Conservation (phyloP, 2,329 filamentous ascomycete genomes). For the Verticillium zaregamsianum region DNA sequence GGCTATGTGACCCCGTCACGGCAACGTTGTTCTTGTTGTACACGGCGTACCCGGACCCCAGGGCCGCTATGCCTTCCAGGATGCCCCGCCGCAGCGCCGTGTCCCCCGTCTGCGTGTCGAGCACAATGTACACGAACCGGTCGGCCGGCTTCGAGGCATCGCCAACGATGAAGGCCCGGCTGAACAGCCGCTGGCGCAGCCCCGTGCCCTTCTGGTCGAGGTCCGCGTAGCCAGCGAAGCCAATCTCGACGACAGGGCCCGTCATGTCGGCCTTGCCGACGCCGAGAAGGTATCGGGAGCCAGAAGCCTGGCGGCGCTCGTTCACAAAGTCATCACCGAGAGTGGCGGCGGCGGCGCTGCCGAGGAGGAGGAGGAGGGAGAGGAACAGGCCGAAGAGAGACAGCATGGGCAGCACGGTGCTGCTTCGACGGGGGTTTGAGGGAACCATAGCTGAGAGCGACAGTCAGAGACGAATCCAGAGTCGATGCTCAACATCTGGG, state of each 20-base stretch:
- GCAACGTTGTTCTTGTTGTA: slow-evolving; percentile 82
- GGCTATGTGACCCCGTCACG: slow-evolving; percentile 88
- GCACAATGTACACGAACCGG: slow-evolving; percentile 79
- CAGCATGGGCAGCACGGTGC: background rate
- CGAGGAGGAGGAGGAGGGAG: background rate
- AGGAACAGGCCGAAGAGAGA: background rate
- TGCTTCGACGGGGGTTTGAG: background rate
- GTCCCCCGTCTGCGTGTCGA: slow-evolving; percentile 85
- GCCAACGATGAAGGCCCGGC: slow-evolving; percentile 83
- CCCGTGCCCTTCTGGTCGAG: slow-evolving; percentile 78
- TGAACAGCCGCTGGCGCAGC: slow-evolving; percentile 81
- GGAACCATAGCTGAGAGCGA: background rate
- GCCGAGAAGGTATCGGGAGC: slow-evolving; percentile 47
- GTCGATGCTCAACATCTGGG: background rate
- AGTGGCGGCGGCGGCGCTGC: background rate
- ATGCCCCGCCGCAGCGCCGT: slow-evolving; percentile 87
- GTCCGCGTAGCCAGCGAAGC: slow-evolving; percentile 89
- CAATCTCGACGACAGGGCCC: slow-evolving; percentile 82
- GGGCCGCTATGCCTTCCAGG: slow-evolving; percentile 62
- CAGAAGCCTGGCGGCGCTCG: slow-evolving; percentile 6
- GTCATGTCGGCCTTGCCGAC: slow-evolving; percentile 57
- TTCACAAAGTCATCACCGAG: background rate
- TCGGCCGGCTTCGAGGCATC: slow-evolving; percentile 61
- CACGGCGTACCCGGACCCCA: slow-evolving; percentile 68
- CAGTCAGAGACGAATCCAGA: background rate